Conservation (phyloP, 305 asterid genomes). For the Fraxinus nigra region DNA sequence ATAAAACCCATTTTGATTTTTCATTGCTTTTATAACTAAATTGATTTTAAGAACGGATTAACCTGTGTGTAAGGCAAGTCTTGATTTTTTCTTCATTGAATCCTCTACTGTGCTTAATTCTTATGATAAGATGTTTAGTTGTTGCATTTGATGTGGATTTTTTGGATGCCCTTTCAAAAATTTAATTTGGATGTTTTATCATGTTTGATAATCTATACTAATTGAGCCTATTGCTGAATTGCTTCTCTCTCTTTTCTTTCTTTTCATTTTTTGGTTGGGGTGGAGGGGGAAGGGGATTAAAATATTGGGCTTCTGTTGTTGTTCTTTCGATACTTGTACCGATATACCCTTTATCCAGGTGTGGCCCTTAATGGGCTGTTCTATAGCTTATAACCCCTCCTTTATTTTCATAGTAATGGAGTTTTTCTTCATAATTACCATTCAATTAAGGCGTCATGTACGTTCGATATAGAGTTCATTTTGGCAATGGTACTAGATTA, state of each 20-base stretch:
- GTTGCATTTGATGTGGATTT: neutral
- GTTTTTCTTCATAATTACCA: neutral
- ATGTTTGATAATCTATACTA: neutral
- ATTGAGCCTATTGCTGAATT: neutral
- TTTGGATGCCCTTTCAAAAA: neutral
- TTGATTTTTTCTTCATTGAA: neutral
- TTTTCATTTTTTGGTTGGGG: neutral
- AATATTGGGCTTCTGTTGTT: neutral
- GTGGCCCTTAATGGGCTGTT: neutral
- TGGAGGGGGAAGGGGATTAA: neutral
- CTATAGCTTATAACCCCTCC: neutral
- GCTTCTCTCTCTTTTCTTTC: neutral
- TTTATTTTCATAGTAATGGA: neutral
- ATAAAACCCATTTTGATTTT: neutral
- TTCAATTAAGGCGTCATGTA: neutral
- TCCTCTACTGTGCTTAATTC: neutral
- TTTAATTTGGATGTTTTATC: neutral
- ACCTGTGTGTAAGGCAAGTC: neutral
- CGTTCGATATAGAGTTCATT: neutral
- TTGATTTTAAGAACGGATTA: neutral
- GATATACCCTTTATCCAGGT: neutral
- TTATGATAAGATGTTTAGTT: neutral
- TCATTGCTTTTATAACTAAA: neutral
- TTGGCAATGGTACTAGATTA: neutral
- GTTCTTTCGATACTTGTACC: neutral